Evolutionary conservation across 2,329 filamentous ascomycete genomes (phyloP).

Genomic region (Aspergillus puulaauensis): DNA sequence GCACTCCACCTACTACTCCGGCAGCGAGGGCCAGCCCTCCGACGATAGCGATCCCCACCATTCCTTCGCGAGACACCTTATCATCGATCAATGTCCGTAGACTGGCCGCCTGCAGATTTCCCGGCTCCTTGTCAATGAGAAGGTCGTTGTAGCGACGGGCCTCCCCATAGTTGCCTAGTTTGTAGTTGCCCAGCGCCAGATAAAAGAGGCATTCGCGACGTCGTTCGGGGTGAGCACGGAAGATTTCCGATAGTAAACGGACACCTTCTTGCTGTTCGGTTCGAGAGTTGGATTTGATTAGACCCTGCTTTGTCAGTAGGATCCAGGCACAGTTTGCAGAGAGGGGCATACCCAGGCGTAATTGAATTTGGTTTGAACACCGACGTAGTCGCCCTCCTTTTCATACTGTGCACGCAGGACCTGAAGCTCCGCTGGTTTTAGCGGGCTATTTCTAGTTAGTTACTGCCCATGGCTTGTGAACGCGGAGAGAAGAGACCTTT

Average conservation of each 20-base stretch:
- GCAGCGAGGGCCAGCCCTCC: conserved; percentile 90
- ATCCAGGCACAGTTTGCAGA: background rate
- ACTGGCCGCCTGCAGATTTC: conserved; percentile 86
- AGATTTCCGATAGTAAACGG: conserved; percentile 91
- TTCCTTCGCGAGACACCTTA: conserved; percentile 89
- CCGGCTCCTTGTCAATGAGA: conserved; percentile 84
- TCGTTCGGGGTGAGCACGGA: conserved; percentile 87
- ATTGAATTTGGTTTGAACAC: conserved; percentile 99
- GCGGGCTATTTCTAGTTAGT: conserved; percentile 57
- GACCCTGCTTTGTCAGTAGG: conserved; percentile 59
- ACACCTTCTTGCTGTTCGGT: conserved; percentile 92
- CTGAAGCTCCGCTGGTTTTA: conserved; percentile 88
- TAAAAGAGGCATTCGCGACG: conserved; percentile 98
- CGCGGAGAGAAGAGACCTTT: conserved; percentile 61
- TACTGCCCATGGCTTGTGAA: conserved; percentile 9
- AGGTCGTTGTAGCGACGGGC: conserved; percentile 93
- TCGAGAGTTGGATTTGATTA: conserved; percentile 87
- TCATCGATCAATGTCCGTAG: conserved; percentile 88
- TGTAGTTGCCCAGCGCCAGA: conserved; percentile 94
- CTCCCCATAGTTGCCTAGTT: conserved; percentile 95
- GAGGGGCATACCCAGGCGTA: conserved; percentile 79
- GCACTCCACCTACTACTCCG: conserved; percentile 84
- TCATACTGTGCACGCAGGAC: conserved; percentile 93
- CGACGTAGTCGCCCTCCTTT: conserved; percentile 95
- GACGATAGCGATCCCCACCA: conserved; percentile 92